Evolutionary conservation across 768 basidiomycete species (phyloP), one percentile per base, ranked within the genome.

Genomic region (Auriscalpium vulgare): DNA sequence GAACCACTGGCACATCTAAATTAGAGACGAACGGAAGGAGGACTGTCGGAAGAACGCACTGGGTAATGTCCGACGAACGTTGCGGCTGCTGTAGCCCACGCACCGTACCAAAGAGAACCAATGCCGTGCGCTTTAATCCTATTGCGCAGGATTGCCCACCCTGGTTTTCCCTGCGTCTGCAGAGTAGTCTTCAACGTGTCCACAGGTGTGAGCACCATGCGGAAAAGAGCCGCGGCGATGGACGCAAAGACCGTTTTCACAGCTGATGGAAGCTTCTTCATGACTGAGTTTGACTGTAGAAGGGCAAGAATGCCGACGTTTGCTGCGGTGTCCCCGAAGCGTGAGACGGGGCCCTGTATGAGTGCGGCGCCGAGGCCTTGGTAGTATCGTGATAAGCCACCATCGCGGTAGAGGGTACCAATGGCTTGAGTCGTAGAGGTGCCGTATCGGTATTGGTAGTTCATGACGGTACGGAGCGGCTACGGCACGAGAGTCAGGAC

Each of bases 391-490:
- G 79, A 73, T 74, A 79, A 87, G 9, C 91, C 91, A 13, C 93
- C 92, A 57, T 93, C 87, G 2, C 70, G 71, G 67, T 87, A 87
- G 16, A 95, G 82, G 3, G 81, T 90, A 49, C 70, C 68, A 55
- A 78, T 80, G 11, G 89, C 85, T 40, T 78, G 71, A 0, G 82
- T 82, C 7, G 83, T 83, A 1, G 83, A 79, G 2, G 86, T 87
- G n/a, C 94, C 94, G 66, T 83, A 94, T 53, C 87, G 82, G 68
- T 94, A 93, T 72, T 94, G 92, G 67, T 90, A 97, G 75, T 97
- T 98, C 95, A 98, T 97, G 54, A 94, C 79, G 2, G 95, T 97
- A n/a, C 92, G 82, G n/a, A 95, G 70, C 6, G 92, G 93, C 87
- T 87, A 53, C 11, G 45, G 10, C 40, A 2, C 4, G 51, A 50